Evolutionary conservation across 768 basidiomycete genomes (phyloP), one percentile per base, ranked within the genome.

Genomic region (Clathrus columnatus): DNA sequence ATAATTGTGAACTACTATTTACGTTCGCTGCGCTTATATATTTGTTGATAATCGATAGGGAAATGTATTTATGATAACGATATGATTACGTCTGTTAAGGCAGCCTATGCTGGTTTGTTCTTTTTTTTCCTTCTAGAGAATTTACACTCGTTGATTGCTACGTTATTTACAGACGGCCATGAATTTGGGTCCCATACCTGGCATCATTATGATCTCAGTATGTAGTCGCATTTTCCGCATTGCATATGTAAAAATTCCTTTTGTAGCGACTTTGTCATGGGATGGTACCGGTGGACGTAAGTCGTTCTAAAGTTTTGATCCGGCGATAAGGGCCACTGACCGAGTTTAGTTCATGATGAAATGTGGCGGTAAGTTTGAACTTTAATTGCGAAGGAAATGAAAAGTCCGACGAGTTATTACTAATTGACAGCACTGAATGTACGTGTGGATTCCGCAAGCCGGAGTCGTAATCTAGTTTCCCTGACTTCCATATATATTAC

Each of bases 161-260:
- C 14, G 18, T 23, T 23, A 29, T 17, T 29, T 24, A 23, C 21
- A 57, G 62, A 67, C 18, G 75, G 73, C 10, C 75, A 77, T 58
- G 72, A 73, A 60, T 53, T 77, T 50, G 74, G 66, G 4, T 75
- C 74, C 29, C 75, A 77, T 56, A 76, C 75, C 3, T 77, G 75
- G 75, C 62, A 61, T 7, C 75, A 77, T 57, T 62, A 63, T 44
- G 43, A 53, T 14, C 51, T 53, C 16, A 44, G 51, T 53, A 23
- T 21, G 51, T 43, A 16, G n/a, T 30, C 20, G 32, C 28, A 7
- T 8, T 42, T 11, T 16, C n/a, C 45, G 21, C 20, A 23, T 14
- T 20, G 10, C 26, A 47, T 18, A 28, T 18, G 2, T 23, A 23
- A 16, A 23, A 47, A 47, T 47, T 23, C 20, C 10, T 5, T 20